A percentile compares a stretch with the other conserved stretches of the same genome.
phyloP scores from a whole-genome alignment of 2,329 filamentous ascomycete genomes.

The Rhinocladiella mackenziei region DNA sequence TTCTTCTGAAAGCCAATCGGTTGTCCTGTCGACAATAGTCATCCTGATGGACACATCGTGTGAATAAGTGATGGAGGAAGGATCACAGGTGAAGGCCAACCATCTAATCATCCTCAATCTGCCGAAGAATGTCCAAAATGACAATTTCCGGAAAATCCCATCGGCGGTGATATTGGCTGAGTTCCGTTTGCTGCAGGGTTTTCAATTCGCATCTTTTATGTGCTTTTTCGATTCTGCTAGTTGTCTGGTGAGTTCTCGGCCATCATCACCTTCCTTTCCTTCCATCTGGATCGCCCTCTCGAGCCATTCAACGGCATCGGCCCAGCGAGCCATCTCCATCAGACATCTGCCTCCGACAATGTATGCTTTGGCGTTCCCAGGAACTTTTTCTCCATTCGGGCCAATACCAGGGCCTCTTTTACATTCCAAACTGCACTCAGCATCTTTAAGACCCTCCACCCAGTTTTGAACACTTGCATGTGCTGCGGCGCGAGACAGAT shows the following conservation, averaged over 20 bases:
- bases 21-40: too few relatives aligned
- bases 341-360: slow-evolving; percentile 82
- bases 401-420: slow-evolving; percentile 46
- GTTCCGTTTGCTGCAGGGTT: background rate
- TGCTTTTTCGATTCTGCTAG: slow-evolving; percentile 54
- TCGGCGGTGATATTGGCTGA: background rate
- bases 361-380: slow-evolving; percentile 91
- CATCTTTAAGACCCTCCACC: slow-evolving; percentile 83
- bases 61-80: too few relatives aligned
- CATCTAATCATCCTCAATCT: too few relatives aligned
- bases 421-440: slow-evolving; percentile 80
- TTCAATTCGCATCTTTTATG: slow-evolving; percentile 12
- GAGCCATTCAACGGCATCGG: slow-evolving; percentile 79
- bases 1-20: too few relatives aligned
- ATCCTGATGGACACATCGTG: too few relatives aligned
- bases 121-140: too few relatives aligned
- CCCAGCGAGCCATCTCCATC: slow-evolving; percentile 81
- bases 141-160: too few relatives aligned
- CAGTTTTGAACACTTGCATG: slow-evolving; percentile 78
- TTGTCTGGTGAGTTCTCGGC: slow-evolving; percentile 54
- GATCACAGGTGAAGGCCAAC: too few relatives aligned
- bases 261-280: slow-evolving; percentile 52
- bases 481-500: slow-evolving; percentile 84
- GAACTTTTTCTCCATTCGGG: slow-evolving; percentile 33
- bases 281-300: slow-evolving; percentile 76